Percentiles rank a stretch among this genome's conserved stretches.
Evolutionary conservation across 2,329 filamentous ascomycete species (phyloP).

Genomic region (Colletotrichum acutatum): DNA sequence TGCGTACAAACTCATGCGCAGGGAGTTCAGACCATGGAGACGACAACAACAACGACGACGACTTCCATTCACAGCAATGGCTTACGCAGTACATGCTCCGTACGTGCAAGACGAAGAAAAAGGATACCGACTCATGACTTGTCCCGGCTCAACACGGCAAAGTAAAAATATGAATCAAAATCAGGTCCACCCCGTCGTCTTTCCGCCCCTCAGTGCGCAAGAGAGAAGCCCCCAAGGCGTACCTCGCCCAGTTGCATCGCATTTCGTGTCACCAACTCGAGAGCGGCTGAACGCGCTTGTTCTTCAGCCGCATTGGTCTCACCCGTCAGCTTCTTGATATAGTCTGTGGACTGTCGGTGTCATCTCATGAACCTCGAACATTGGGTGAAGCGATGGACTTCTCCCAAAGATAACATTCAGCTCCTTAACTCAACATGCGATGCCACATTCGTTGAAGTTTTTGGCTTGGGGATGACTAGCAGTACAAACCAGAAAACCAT

Average conservation of each 20-base stretch:
- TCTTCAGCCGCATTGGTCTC: slow-evolving; percentile 15
- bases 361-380: not conserved
- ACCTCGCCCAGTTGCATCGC: not conserved
- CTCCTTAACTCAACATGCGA: not conserved
- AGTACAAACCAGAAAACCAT: not conserved
- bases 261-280: not conserved
- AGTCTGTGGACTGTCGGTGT: not conserved
- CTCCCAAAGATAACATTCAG: not conserved
- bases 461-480: not conserved
- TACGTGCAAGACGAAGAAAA: not conserved
- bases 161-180: not conserved
- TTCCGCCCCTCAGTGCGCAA: not conserved
- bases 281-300: slow-evolving; percentile 13
- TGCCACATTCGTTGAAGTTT: not conserved
- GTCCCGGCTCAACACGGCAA: not conserved
- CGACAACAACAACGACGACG: not conserved
- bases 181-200: not conserved
- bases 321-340: slow-evolving; percentile 3
- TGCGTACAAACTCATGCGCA: not conserved
- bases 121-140: not conserved
- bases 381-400: not conserved
- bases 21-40: not conserved
- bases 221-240: not conserved
- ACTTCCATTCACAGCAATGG: not conserved
- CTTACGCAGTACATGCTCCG: not conserved